phyloP scores from a whole-genome alignment of 2,329 filamentous ascomycete species.

The Neobulgaria alba region DNA sequence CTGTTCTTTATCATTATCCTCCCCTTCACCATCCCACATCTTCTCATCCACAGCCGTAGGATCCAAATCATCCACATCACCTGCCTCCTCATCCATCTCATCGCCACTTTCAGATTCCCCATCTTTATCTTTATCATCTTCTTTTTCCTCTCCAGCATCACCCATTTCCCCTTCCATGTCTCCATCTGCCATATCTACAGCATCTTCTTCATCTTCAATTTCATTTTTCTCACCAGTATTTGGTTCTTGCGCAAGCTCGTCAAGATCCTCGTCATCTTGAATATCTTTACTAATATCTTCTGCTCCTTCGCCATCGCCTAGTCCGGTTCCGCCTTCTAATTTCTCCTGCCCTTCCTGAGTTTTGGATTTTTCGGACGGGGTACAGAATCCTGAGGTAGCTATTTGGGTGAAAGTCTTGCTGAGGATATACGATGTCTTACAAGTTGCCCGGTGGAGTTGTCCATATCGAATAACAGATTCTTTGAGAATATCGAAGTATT shows the following conservation, averaged over 20 bases:
- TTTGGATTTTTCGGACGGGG: conserved; percentile 71
- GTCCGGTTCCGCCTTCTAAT: conserved; percentile 81
- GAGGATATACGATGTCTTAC: conserved; percentile 67
- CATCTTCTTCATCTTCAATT: conserved; percentile 74
- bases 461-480: conserved; percentile 50
- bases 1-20: conserved; percentile 74
- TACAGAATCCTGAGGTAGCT: conserved; percentile 81
- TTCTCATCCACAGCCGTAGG: conserved; percentile 92
- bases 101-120: conserved; percentile 57
- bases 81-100: conserved; percentile 84
- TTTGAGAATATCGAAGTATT: conserved; percentile 58
- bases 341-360: conserved; percentile 66
- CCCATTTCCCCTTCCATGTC: conserved; percentile 83
- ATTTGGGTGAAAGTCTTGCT: conserved; percentile 72
- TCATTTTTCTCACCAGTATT: conserved; percentile 51
- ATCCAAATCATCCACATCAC: conserved; percentile 85
- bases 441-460: conserved; percentile 59
- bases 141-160: conserved; percentile 53
- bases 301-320: conserved; percentile 89
- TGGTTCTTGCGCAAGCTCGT: conserved; percentile 80
- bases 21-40: conserved; percentile 88
- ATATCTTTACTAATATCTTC: conserved; percentile 99
- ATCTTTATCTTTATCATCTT: conserved; percentile 54
- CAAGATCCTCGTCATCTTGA: conserved; percentile 83
- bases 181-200: conserved; percentile 85